These are phyloP conservation scores for Gremmenia infestans DNA, from an alignment of 2,329 filamentous ascomycete genomes.

Conservation along the genomic window DNA sequence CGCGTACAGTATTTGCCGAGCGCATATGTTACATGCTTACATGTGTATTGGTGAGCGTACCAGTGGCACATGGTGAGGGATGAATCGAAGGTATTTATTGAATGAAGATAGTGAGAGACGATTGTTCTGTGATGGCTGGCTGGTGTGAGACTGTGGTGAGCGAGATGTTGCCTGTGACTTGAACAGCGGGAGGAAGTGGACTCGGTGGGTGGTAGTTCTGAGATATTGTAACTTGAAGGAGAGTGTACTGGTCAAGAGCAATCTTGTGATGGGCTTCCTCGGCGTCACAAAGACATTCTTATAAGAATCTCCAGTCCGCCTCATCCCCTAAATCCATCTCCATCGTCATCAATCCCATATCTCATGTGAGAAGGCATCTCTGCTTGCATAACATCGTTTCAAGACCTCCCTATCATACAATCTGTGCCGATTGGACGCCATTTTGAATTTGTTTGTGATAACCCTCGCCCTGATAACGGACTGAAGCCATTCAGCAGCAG, in stretches of 20 bases:
- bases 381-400: conserved; percentile 13
- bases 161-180: background rate
- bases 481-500: conserved; percentile 10
- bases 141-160: background rate
- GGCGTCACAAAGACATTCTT: conserved; percentile 12
- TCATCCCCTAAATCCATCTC: conserved; percentile 4
- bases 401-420: conserved; percentile 7
- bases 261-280: background rate
- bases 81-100: background rate
- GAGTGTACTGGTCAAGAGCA: background rate
- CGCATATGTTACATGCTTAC: conserved; percentile 25
- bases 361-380: conserved; percentile 15
- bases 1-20: conserved; percentile 26
- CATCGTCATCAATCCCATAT: background rate
- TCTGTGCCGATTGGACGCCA: no score
- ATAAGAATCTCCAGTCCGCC: conserved; percentile 11
- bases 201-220: background rate
- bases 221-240: background rate
- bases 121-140: background rate
- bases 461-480: conserved; percentile 3
- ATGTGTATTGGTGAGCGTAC: conserved; percentile 28
- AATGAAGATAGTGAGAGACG: background rate
- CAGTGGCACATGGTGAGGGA: conserved; percentile 26
- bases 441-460: conserved; percentile 4
- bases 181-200: background rate